Base-by-base conservation (phyloP, 805 yeast genomes). In the Kurtzmaniella cleridarum region DNA sequence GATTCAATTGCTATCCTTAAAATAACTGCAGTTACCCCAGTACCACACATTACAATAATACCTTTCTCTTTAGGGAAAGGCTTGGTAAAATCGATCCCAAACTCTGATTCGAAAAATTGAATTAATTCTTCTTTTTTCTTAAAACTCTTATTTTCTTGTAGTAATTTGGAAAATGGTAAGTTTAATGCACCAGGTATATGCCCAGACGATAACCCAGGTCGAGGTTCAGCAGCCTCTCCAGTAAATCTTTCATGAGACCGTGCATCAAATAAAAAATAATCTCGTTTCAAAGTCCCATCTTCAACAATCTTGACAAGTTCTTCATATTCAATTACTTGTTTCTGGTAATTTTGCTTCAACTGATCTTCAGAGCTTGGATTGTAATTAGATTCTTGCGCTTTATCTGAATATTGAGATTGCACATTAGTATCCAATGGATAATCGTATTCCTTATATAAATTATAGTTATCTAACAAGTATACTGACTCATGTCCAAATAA, bases 11-110 rank as follows among this genome's bases (percentile, higher is more conserved):
- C 98, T 7, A 83, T 66, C 59, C 85, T 83, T 34, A 91, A 72
- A 30, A 93, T 79, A 46, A 91, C 87, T 1, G 97, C 98, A 9
- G 97, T 82, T 35, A 93, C 97, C 34, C 98, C 98, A 0, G 97
- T 83, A 23, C 98, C 98, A 57, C 98, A 93, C 86, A 86, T 79
- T 30, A 84, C 84, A 36, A 93, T 78, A 14, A 85, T 78, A 10
- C 87, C 90, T 51, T 83, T 81, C 13, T 68, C 60, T 14, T 53
- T 62, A 32, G 57, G 58, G 28, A 70, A 49, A 9, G 50, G 41
- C 41, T 60, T 38, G 42, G 50, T 42, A 30, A 72, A 57, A 31
- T 61, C 64, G 7, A 67, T 30, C 6, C 51, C 59, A 33, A 57
- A 62, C 9, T 61, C 66, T 3, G 41, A 31, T 38, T 53, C 53